Evolutionary conservation across 2,329 filamentous ascomycete genomes (phyloP), one percentile per base, ranked within the genome.

Genomic region (Curvularia sp.): DNA sequence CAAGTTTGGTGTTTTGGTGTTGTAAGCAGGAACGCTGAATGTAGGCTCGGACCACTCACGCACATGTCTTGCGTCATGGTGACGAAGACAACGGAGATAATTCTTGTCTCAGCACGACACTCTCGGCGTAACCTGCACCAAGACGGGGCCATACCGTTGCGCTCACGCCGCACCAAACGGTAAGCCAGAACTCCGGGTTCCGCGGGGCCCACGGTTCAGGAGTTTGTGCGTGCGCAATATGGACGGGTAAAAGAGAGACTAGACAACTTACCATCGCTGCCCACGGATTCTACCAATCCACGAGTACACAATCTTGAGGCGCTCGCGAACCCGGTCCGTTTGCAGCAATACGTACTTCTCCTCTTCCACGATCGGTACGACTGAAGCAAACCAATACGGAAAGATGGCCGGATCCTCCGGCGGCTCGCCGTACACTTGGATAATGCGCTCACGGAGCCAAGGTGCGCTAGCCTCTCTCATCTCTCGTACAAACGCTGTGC

Each of bases 301-400:
- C 39, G 80, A 80, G 49, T 89, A 91, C 60, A 91, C 92, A 49
- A 96, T 89, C 80, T 96, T 96, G 54, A 97, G 77, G 55, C 93
- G 82, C 70, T 93, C 87, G 59, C 93, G 83, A 4, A 96, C 92
- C 65, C 90, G 94, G 3, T 83, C 88, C 5, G 89, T 90, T 12
- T 82, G 82, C 13, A 97, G 78, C 19, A 97, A 79, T 12, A 84
- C 82, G 66, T 96, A 96, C 73, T 94, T 96, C 68, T 95, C 89
- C 27, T 87, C 80, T 25, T 95, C 90, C 13, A 85, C 84, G 36
- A 95, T 87, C 0, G 92, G 92, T 12, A 96, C 77, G 19, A 95
- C 87, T 70, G 87, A 91, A 9, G 90, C 93, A 65, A 97, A 89
- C 93, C 93, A 97, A 84, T 93, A 97, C 0, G 93, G 91, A 65